Conservation (phyloP, 768 basidiomycete species). For the Krasilnikovozyma curviuscula region DNA sequence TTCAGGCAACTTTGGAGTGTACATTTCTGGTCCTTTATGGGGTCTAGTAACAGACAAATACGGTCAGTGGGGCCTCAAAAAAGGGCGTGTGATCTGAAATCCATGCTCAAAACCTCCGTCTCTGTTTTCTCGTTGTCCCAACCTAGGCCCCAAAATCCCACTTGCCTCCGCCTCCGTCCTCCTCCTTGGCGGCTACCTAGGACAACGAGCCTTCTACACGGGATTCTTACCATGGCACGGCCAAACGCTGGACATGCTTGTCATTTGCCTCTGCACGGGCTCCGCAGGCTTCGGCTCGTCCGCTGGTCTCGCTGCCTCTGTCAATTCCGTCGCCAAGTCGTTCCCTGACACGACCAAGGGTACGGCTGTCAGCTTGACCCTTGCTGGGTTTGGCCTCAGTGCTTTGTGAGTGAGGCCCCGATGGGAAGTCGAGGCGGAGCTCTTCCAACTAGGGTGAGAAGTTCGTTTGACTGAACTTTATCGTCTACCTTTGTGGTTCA, state of each 20-base stretch:
- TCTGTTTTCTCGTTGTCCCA: background rate
- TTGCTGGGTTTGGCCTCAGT: conserved; percentile 76
- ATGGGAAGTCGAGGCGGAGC: no score
- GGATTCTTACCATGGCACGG: conserved; percentile 27
- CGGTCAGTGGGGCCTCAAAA: background rate
- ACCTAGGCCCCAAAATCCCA: conserved; percentile 28
- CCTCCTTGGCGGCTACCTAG: conserved; percentile 52
- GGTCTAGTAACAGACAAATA: conserved; percentile 51
- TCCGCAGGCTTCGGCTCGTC: conserved; percentile 62
- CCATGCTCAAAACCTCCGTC: background rate
- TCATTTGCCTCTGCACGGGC: conserved; percentile 45
- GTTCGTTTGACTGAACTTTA: background rate
- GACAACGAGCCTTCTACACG: conserved; percentile 43
- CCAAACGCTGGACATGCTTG: conserved; percentile 25
- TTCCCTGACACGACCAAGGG: conserved; percentile 31
- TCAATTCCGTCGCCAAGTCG: conserved; percentile 64
- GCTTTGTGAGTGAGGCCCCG: conserved; percentile 50
- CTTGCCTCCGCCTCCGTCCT: conserved; percentile 41
- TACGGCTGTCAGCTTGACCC: conserved; percentile 52
- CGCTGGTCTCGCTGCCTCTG: conserved; percentile 44
- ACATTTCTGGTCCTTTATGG: conserved; percentile 35
- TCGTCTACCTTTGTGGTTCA: background rate
- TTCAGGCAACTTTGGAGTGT: conserved; percentile 44
- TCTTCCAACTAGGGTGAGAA: background rate
- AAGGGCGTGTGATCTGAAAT: background rate